Percentiles rank a stretch among this genome's conserved stretches.
Conservation (phyloP, 805 yeast genomes). For the Yarrowia sp. region DNA sequence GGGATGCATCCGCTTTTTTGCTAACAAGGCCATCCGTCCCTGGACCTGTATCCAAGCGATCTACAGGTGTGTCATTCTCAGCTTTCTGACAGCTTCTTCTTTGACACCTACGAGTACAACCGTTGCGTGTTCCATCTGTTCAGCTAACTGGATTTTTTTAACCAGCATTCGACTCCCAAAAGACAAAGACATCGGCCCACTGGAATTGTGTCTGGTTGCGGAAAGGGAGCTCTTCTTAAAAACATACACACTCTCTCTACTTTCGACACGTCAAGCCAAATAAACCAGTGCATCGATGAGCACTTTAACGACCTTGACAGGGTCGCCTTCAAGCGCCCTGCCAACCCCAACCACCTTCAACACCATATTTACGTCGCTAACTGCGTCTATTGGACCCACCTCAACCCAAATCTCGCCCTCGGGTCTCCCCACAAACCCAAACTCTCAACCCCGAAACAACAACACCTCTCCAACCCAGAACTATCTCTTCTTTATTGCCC, state of each 20-base stretch:
- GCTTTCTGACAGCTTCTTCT: too few species aligned
- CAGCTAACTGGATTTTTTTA: too few species aligned
- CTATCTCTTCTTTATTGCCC: slow-evolving; percentile 39
- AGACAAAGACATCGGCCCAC: too few species aligned
- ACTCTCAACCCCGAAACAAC: background rate
- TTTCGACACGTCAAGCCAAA: background rate
- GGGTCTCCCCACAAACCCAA: slow-evolving; percentile 12
- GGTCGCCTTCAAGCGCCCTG: background rate
- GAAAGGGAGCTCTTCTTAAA: background rate
- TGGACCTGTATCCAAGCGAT: background rate
- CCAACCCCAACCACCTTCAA: background rate
- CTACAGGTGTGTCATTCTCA: background rate
- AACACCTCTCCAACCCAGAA: slow-evolving; percentile 2
- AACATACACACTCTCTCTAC: background rate
- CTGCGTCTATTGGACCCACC: background rate
- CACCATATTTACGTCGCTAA: background rate
- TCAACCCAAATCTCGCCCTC: slow-evolving; percentile 2
- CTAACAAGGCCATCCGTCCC: background rate
- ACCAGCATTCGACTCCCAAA: too few species aligned
- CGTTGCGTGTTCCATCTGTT: too few species aligned
- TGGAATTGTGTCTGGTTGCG: too few species aligned
- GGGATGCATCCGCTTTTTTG: background rate
- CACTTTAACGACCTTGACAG: background rate
- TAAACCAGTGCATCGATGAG: background rate
- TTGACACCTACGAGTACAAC: background rate